Conservation (phyloP, 768 basidiomycete species). For the Peribolospora baueri region DNA sequence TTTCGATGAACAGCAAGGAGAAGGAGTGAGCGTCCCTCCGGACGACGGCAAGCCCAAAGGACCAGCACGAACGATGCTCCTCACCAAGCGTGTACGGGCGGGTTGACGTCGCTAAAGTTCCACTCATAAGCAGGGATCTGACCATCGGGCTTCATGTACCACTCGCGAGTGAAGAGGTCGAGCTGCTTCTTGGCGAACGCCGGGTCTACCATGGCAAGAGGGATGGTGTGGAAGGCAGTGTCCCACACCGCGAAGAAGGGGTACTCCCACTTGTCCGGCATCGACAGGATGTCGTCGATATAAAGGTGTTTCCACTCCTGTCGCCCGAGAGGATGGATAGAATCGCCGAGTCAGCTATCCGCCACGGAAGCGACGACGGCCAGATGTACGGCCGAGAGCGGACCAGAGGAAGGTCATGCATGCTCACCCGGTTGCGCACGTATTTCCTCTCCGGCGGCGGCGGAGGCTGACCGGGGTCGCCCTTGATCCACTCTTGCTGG, state of each 20-base stretch:
- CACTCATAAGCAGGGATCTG: constrained; percentile 98
- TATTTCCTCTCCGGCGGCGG: constrained; percentile 72
- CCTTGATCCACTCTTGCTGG: constrained; percentile 86
- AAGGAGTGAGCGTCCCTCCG: not conserved
- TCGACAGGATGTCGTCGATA: constrained; percentile 82
- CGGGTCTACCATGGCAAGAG: constrained; percentile 83
- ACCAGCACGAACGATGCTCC: constrained; percentile 6
- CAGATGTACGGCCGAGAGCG: too few species aligned
- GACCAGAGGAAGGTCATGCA: not conserved
- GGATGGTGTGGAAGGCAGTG: constrained; percentile 90
- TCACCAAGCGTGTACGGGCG: constrained; percentile 92
- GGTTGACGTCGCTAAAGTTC: constrained; percentile 86
- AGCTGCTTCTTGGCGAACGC: constrained; percentile 93
- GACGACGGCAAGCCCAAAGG: not conserved
- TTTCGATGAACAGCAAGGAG: not conserved
- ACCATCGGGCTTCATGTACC: constrained; percentile 95
- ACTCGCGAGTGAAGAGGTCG: constrained; percentile 83
- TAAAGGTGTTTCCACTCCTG: constrained; percentile 93
- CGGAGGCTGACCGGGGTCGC: constrained; percentile 81
- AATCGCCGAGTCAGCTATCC: not conserved
- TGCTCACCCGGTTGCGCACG: constrained; percentile 51
- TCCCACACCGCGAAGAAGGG: constrained; percentile 77
- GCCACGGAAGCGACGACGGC: not conserved
- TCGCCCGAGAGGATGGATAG: not conserved
- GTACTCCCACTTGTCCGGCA: constrained; percentile 99